Conservation (phyloP, 495 filamentous ascomycete genomes). For the Penicillium paradoxum region DNA sequence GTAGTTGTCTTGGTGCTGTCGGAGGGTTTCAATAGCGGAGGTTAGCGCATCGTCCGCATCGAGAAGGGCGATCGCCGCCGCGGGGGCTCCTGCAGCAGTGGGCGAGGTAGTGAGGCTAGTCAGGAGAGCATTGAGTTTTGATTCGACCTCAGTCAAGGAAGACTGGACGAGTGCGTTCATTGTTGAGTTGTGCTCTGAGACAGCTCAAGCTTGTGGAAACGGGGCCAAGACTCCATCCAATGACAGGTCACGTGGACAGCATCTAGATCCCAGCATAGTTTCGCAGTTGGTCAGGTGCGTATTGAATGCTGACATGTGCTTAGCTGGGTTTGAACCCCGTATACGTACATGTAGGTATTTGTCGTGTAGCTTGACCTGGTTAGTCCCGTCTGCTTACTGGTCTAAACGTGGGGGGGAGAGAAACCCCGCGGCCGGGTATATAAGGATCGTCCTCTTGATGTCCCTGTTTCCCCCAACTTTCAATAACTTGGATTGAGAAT, state of each 20-base stretch:
- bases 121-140: constrained; percentile 39
- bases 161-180: constrained; percentile 40
- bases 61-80: constrained; percentile 37
- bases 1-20: constrained; percentile 42
- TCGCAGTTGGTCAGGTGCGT: background rate
- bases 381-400: too few relatives aligned
- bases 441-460: background rate
- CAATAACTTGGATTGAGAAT: background rate
- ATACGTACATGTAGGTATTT: too few relatives aligned
- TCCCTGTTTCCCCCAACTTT: background rate
- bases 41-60: constrained; percentile 40
- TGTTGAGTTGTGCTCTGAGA: constrained; percentile 6
- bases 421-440: background rate
- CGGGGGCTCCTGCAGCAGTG: constrained; percentile 38
- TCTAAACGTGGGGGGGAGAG: background rate
- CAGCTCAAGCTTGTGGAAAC: background rate
- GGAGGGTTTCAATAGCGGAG: constrained; percentile 36
- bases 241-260: constrained; percentile 8
- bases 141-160: constrained; percentile 36
- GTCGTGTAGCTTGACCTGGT: too few relatives aligned
- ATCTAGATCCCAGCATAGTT: background rate
- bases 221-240: constrained; percentile 12
- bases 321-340: too few relatives aligned
- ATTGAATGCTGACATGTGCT: too few relatives aligned
- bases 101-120: constrained; percentile 40